A percentile compares a stretch with the other conserved stretches of the same genome.
phyloP scores from a whole-genome alignment of 2,329 filamentous ascomycete genomes.

The Colletotrichum tropicicola region DNA sequence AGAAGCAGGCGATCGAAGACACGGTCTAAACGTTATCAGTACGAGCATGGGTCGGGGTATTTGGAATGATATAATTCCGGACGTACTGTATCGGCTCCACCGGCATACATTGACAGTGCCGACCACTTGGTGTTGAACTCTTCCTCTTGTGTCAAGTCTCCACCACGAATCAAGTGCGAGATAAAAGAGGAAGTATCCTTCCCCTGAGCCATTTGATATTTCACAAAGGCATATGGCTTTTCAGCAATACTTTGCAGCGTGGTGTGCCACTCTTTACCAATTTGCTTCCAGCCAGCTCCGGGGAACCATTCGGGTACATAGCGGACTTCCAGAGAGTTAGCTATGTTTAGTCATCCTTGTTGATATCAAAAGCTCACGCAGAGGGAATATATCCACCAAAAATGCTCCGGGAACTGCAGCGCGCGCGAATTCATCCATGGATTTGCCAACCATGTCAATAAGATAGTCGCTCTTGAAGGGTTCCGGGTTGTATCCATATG shows the following conservation, averaged over 20 bases:
- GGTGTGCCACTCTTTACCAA: constrained; percentile 14
- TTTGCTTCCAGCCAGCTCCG: constrained; percentile 27
- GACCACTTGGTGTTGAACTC: constrained; percentile 19
- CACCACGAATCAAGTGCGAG: background rate
- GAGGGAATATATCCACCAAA: constrained; percentile 31
- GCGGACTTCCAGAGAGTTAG: constrained; percentile 34
- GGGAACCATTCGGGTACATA: constrained; percentile 31
- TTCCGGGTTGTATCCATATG: constrained; percentile 30
- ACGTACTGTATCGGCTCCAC: constrained; percentile 31
- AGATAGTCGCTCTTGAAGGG: constrained; percentile 26
- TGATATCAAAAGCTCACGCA: background rate
- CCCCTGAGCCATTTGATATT: constrained; percentile 24
- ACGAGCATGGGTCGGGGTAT: too few relatives aligned
- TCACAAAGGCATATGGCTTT: constrained; percentile 36
- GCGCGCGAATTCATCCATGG: constrained; percentile 22
- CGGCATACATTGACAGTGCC: constrained; percentile 23
- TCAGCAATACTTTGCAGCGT: constrained; percentile 10
- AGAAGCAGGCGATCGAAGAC: constrained; percentile 50
- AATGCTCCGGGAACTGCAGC: constrained; percentile 30
- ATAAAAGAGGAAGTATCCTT: constrained; percentile 21
- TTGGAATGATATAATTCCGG: constrained; percentile 26
- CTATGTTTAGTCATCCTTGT: background rate
- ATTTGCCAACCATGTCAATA: constrained; percentile 21
- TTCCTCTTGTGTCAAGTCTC: background rate
- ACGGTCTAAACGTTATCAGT: constrained; percentile 32